Evolutionary conservation across 371 early-diverging fungal genomes (phyloP), one percentile per base, ranked within the genome.

Genomic region (Haplosporangium sp.): DNA sequence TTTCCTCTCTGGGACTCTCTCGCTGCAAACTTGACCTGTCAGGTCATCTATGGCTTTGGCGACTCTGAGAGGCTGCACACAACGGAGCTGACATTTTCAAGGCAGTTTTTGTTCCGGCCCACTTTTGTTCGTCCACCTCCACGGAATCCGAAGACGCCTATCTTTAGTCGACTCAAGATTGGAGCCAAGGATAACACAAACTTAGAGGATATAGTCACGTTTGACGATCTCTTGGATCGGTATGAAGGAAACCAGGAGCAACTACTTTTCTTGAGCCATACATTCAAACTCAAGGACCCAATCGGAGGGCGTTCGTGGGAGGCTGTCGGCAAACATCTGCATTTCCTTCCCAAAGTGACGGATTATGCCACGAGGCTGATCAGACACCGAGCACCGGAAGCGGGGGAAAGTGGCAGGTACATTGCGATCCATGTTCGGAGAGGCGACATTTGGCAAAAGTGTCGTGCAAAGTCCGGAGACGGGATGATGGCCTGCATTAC

Each of bases 401-500:
- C 59, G 5, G 46, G 18, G 16, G 45, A 45, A 4, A 50, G 23
- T 18, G 62, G 65, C 4, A 55, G 55, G 29, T 76, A 63, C 43
- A 76, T 76, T 59, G 76, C 76, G 18, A 50, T 76, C 47, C 76
- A 76, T 60, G 11, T 76, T 10, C 58, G 76, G 16, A 50, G 76
- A 59, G 71, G 71, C 13, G 76, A 77, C 21, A 71, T 77, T 20
- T 70, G 71, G 72, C 64, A 63, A 45, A 71, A 77, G 61, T 77
- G 77, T 52, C 65, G 75, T 0, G n/a, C 51, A 14, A 23, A 37
- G 50, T 16, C 41, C 11, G 40, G 40, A 21, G 54, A 63, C 12
- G 51, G 23, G 13, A 56, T 55, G 58, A 53, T 62, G 62, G 53
- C 57, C 1, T 77, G 77, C 41, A 52, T 71, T 20, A 46, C 55